Evolutionary conservation across 352 stramenopile genomes (phyloP), one percentile per base, ranked within the genome.

Genomic region (Halophytophthora polymorphica): DNA sequence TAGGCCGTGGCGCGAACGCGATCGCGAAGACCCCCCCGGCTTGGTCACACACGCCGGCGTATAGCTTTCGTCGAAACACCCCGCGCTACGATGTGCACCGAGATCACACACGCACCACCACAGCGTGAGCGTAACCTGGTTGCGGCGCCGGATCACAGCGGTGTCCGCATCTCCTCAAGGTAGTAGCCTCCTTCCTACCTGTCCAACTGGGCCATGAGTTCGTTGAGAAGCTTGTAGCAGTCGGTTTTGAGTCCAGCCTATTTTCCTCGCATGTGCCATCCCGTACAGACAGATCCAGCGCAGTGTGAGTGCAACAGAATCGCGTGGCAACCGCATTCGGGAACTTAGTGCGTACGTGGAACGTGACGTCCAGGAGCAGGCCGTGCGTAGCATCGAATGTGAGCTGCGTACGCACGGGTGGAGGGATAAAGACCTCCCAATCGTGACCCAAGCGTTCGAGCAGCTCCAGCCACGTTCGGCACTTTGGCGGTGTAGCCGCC

Each of bases 361-460:
- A 76, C 10, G 74, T 71, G 31, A 85, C 63, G 34, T 78, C 73
- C 11, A 88, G 51, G 11, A 88, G 43, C 25, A 84, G 52, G 13
- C 61, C 49, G 44, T 85, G 79, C 3, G 73, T 66, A 17, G 79
- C 62, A 45, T 89, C 77, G 45, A 77, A 88, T 3, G 71, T 83
- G 40, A 86, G 46, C 51, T 85, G 76, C 18, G 72, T 88, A 21
- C 80, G 75, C 18, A 81, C 55, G 2, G 60, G 37, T 25, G 67
- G 57, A 0, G 63, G 66, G 14, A 84, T 63, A 28, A 77, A 76
- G 40, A 62, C 53, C 41, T 66, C 56, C 49, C 64, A 69, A 42
- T 69, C 65, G 38, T 58, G 53, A 37, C 54, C 48, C 23, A 64
- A 52, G 19, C 40, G 45, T 12, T 41, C 11, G 15, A 70, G 56